A percentile compares a stretch with the other conserved stretches of the same genome.
Evolutionary conservation across 495 filamentous ascomycete species (phyloP).

Genomic region (Hyaloscypha variabilis): DNA sequence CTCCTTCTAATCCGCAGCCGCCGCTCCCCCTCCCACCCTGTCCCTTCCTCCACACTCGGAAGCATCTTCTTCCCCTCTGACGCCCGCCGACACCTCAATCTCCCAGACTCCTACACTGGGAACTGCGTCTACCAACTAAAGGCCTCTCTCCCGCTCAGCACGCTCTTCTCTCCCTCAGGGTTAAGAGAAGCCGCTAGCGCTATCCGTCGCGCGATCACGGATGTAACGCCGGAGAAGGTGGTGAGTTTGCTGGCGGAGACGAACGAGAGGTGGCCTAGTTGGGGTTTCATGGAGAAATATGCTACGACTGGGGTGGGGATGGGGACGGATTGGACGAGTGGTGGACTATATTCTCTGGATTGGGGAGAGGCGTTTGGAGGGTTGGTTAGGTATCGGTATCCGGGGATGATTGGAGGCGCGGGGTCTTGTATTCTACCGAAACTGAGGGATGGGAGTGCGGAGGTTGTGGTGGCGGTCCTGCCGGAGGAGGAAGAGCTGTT

Average conservation of each 20-base stretch:
- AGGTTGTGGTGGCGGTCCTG: slow-evolving; percentile 12
- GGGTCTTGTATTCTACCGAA: slow-evolving; percentile 15
- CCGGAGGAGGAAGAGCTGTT: slow-evolving; percentile 4
- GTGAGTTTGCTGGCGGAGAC: not conserved
- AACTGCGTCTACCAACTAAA: slow-evolving; percentile 20
- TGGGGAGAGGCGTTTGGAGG: slow-evolving; percentile 18
- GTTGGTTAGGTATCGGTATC: slow-evolving; percentile 18
- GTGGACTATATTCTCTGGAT: slow-evolving; percentile 10
- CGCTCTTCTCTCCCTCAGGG: slow-evolving; percentile 13
- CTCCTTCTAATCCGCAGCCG: slow-evolving; percentile 15
- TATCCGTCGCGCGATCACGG: slow-evolving; percentile 11
- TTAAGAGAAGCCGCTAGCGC: slow-evolving; percentile 2
- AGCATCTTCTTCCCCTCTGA: slow-evolving; percentile 20
- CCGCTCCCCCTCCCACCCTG: slow-evolving; percentile 4
- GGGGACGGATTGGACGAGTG: slow-evolving; percentile 21
- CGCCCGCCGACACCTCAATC: slow-evolving; percentile 14
- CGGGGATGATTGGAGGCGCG: not conserved
- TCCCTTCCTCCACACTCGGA: slow-evolving; percentile 5
- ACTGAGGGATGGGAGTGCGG: slow-evolving; percentile 15
- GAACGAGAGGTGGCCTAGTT: slow-evolving; percentile 14
- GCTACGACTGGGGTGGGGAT: slow-evolving; percentile 15
- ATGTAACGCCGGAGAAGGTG: slow-evolving; percentile 6
- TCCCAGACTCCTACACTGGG: slow-evolving; percentile 14
- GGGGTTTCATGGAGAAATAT: slow-evolving; percentile 2
- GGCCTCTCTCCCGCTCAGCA: not conserved